Percentiles rank a stretch among this genome's conserved stretches.
Conservation (phyloP, 177 flowering plant species). For the Vitis hybrid region DNA sequence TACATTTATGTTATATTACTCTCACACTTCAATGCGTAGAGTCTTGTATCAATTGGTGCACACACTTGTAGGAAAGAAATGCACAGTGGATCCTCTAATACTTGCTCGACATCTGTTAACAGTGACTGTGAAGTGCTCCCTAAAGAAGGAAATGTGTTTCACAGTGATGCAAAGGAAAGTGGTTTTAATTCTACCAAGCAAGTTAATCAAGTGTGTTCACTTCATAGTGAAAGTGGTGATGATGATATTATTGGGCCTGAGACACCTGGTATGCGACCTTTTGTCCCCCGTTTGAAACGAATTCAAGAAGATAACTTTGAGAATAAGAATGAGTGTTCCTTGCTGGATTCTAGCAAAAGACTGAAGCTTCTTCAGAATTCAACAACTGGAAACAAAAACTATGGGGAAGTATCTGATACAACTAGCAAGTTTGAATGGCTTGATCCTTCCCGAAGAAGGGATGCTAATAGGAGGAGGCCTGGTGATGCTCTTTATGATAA, state of each 20-base stretch:
- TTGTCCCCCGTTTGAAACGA: conserved; percentile 73
- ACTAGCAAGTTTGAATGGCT: conserved; percentile 92
- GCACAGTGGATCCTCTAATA: conserved; percentile 17
- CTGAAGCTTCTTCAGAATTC: conserved; percentile 45
- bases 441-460: conserved; percentile 63
- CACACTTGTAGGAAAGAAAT: conserved; percentile 37
- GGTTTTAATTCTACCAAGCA: conserved; percentile 15
- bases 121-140: conserved; percentile 14
- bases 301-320: conserved; percentile 47
- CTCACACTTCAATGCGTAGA: not conserved
- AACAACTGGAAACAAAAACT: conserved; percentile 16
- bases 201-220: conserved; percentile 15
- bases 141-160: conserved; percentile 19
- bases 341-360: conserved; percentile 46
- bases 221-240: conserved; percentile 19
- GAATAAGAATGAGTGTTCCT: conserved; percentile 20
- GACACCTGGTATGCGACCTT: conserved; percentile 67
- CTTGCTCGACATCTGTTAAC: conserved; percentile 16
- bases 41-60: not conserved
- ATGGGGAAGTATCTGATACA: conserved; percentile 30
- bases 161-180: conserved; percentile 11
- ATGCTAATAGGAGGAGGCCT: conserved; percentile 82
- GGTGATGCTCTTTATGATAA: conserved; percentile 72
- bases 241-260: conserved; percentile 62
- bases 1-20: not conserved